Percentiles rank a stretch among this genome's conserved stretches.
phyloP scores from a whole-genome alignment of 2,329 filamentous ascomycete genomes.

The Alternaria sp. region DNA sequence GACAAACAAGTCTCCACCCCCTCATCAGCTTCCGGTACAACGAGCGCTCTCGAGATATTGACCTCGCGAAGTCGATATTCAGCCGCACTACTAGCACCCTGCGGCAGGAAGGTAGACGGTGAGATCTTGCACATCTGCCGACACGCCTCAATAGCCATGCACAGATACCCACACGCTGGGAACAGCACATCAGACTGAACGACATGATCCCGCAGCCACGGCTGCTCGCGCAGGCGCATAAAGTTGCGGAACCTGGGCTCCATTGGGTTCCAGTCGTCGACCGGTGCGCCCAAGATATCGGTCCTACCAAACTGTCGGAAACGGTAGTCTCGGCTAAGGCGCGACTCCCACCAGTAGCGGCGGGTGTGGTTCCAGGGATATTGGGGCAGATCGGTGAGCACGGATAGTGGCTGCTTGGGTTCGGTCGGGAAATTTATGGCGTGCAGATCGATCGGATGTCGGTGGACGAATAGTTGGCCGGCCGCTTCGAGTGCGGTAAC shows the following conservation, averaged over 20 bases:
- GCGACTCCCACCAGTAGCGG: constrained; percentile 35
- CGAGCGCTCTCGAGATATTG: constrained; percentile 20
- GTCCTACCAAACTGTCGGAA: constrained; percentile 18
- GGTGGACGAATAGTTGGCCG: neutral
- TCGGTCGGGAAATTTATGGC: constrained; percentile 11
- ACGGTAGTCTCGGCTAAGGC: constrained; percentile 22
- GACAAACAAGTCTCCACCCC: constrained; percentile 30
- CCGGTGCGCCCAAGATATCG: constrained; percentile 24
- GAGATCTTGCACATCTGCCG: constrained; percentile 12
- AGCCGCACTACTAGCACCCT: neutral
- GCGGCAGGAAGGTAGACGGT: constrained; percentile 4
- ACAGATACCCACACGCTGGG: constrained; percentile 18
- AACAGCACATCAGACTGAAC: constrained; percentile 30
- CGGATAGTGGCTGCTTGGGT: constrained; percentile 5
- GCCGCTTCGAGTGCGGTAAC: constrained; percentile 10
- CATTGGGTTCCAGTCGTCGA: constrained; percentile 14
- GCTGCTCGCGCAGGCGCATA: constrained; percentile 26
- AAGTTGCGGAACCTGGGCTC: constrained; percentile 32
- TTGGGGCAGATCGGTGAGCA: constrained; percentile 32
- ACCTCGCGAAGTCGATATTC: constrained; percentile 29
- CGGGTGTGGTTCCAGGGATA: constrained; percentile 45
- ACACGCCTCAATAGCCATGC: constrained; percentile 25
- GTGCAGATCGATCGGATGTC: constrained; percentile 5
- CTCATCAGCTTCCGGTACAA: constrained; percentile 31
- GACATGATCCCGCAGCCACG: constrained; percentile 26